Evolutionary conservation across 179 eudicot species (phyloP).

Genomic region (Nepenthes alata): DNA sequence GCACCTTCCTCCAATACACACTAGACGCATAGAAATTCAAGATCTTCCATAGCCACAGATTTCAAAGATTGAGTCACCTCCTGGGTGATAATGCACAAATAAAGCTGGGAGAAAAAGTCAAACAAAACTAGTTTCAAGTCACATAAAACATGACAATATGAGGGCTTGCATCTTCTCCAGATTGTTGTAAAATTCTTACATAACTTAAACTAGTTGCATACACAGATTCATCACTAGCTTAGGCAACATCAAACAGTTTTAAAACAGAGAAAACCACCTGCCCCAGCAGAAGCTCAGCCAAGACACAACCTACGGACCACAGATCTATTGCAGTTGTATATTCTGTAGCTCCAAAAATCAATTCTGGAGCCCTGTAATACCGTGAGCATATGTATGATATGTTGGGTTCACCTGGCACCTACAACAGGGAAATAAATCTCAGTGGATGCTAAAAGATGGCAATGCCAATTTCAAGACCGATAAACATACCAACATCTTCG

Average conservation of each 20-base stretch:
- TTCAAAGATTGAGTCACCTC: too few relatives aligned
- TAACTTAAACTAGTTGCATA: too few relatives aligned
- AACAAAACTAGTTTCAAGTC: not conserved
- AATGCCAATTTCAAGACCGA: not conserved
- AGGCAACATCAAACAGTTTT: too few relatives aligned
- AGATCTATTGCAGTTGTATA: conserved; percentile 81
- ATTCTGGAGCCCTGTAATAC: conserved; percentile 84
- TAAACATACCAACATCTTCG: conserved; percentile 72
- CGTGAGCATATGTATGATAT: conserved; percentile 85
- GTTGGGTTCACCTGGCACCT: conserved; percentile 91
- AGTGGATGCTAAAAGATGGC: not conserved
- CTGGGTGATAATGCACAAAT: not conserved
- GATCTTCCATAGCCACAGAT: too few relatives aligned
- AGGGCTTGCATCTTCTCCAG: too few relatives aligned
- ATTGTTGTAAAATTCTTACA: too few relatives aligned
- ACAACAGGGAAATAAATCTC: conserved; percentile 7
- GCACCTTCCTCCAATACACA: too few relatives aligned
- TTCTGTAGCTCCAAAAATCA: conserved; percentile 84
- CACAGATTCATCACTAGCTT: too few relatives aligned
- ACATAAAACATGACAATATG: not conserved
- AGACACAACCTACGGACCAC: conserved; percentile 88
- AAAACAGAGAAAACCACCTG: conserved; percentile 21
- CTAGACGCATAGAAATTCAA: too few relatives aligned
- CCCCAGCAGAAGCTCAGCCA: conserved; percentile 81
- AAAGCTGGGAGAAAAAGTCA: not conserved